Evolutionary conservation across 768 basidiomycete species (phyloP), one percentile per base, ranked within the genome.

Genomic region (Boletus pseudopeckii): DNA sequence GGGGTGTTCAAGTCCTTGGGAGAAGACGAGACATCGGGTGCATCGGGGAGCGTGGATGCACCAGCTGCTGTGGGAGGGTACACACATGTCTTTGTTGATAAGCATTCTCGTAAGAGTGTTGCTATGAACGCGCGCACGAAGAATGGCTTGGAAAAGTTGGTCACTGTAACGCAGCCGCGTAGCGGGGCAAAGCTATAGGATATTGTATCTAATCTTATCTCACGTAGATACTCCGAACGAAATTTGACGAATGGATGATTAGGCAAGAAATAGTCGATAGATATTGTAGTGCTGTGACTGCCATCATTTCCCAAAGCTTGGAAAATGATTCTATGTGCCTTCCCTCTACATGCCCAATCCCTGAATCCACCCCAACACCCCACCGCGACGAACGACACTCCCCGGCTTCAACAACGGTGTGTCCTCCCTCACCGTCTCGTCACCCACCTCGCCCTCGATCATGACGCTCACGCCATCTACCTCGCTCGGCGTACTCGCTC

Each of bases 41-140:
- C 66, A 55, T 7, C 52, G 32, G 52, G 4, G 11, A 28, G 32
- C 20, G 30, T 55, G 36, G 64, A 69, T 7, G 33, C 48, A 4
- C 74, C 75, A 0, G 72, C 70, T 17, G 78, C 75, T 2, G 76
- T 80, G 1, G 79, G 79, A 15, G 79, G 77, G 10, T 91, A 92
- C 51, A 91, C 87, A 0, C 90, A 92, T 66, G 90, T 92, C n/a
- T 92, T 91, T 63, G 90, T 92, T 4, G 81, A 83, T 26, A 79
- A 77, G 41, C 59, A 61, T 50, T 80, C 79, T 40, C 71, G 90
- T 44, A 83, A 80, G 71, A 84, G 85, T 53, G 68, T 70, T 0
- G 58, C 72, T 0, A 85, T 90, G 62, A 68, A 61, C 34, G 51
- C 64, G 2, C 65, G 57, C 50, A 76, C 73, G 26, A 76, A 74